Evolutionary conservation across 2,329 filamentous ascomycete species (phyloP), one percentile per base, ranked within the genome.

Genomic region (Pseudocercospora cruenta): DNA sequence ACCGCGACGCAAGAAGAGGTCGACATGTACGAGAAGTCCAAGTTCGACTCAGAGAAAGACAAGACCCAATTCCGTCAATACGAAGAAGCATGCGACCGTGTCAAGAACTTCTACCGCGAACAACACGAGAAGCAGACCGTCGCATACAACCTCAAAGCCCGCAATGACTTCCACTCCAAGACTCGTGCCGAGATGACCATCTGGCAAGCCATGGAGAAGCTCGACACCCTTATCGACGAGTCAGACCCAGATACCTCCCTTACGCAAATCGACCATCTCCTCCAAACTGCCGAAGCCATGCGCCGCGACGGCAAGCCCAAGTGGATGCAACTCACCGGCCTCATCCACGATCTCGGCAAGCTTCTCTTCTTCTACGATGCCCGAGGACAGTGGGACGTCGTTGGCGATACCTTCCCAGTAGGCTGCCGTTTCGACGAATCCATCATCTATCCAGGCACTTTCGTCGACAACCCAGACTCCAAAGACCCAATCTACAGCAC

Each of bases 201-300:
- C 78, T 96, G 93, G 93, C 85, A 96, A 78, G 93, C 93, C 21
- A 95, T 96, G 81, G 92, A 96, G 86, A 94, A 93, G 80, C 89
- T 96, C 75, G 92, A 96, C 85, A 93, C 91, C 0, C 86, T 96
- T 60, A 91, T 96, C 78, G 93, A 97, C 81, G 91, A 96, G 80
- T 93, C 90, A 21, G 93, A 97, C 82, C 93, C 93, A 1, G 93
- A 97, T 81, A 96, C 93, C 54, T 88, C 87, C 57, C 88, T 97
- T 69, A 90, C 88, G 28, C 93, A 96, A 82, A 96, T 96, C 77
- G 91, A 96, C 80, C 93, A 96, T 80, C 85, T 96, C 31, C 87
- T 96, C 16, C 93, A 97, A 79, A 90, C 91, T 19, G 93, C 93
- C 61, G 93, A 97, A 81, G 93, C 93, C 14, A 95, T 96, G 77